phyloP scores from a whole-genome alignment of 2,329 filamentous ascomycete genomes.

The Pseudogymnoascus sp. region DNA sequence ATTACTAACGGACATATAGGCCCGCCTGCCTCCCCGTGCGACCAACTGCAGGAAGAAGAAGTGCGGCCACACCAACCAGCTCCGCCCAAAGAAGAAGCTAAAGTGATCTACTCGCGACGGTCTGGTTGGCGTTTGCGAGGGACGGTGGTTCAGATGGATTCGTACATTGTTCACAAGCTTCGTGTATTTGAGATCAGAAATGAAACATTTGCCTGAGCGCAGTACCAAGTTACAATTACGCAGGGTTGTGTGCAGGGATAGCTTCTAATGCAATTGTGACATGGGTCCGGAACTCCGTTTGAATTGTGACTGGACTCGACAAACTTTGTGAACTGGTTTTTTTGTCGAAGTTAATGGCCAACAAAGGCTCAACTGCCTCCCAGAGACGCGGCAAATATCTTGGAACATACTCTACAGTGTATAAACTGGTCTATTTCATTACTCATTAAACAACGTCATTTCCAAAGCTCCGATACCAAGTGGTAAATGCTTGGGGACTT shows the following conservation, averaged over 20 bases:
- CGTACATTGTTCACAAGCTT: constrained; percentile 10
- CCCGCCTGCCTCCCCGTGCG: constrained; percentile 90
- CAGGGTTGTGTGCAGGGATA: neutral
- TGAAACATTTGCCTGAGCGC: constrained; percentile 11
- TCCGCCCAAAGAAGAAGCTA: constrained; percentile 99
- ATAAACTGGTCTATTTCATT: neutral
- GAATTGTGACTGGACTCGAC: neutral
- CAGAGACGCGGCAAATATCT: neutral
- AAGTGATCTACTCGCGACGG: constrained; percentile 59
- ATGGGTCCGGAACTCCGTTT: neutral
- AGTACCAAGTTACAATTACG: neutral
- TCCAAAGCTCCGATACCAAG: neutral
- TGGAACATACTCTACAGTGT: neutral
- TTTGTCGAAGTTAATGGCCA: neutral
- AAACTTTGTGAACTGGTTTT: neutral
- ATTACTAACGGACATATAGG: constrained; percentile 35
- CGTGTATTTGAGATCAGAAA: constrained; percentile 10
- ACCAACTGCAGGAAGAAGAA: constrained; percentile 99
- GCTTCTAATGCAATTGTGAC: constrained; percentile 2
- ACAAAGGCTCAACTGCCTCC: neutral
- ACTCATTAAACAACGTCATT: neutral
- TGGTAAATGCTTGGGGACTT: constrained; percentile 34
- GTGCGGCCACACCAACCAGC: constrained; percentile 99
- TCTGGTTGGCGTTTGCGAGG: constrained; percentile 11
- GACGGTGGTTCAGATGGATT: constrained; percentile 10